Conservation (phyloP, 225 moss, liverwort and hornwort genomes). For the Anthoceros angustus region DNA sequence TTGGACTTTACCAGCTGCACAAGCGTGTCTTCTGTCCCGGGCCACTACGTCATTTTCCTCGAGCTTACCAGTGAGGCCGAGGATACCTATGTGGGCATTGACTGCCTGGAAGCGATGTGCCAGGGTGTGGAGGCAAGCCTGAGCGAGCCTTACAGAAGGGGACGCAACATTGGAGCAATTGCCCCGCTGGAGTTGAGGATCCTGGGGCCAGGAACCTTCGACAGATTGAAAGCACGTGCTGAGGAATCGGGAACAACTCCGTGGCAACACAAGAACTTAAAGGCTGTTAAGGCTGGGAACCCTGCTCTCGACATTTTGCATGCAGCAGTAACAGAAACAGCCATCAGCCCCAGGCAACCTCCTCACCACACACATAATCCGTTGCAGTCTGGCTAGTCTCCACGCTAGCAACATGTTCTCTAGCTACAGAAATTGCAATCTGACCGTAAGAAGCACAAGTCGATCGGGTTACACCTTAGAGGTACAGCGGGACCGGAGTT, state of each 20-base stretch:
- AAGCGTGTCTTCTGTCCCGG: conserved; percentile 33
- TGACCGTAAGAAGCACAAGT: too few species aligned
- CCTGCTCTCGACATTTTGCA: neutral
- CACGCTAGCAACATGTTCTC: too few species aligned
- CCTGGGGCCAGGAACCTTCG: neutral
- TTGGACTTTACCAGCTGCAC: conserved; percentile 47
- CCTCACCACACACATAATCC: neutral
- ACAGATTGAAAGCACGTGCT: neutral
- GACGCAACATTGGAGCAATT: neutral
- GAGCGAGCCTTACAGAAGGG: neutral
- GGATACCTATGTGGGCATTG: neutral
- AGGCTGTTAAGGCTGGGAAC: neutral
- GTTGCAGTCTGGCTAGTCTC: neutral
- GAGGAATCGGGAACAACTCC: neutral
- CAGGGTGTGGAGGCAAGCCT: neutral
- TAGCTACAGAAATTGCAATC: too few species aligned
- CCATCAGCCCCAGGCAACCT: neutral
- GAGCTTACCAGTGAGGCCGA: conserved; percentile 22
- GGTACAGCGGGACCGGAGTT: too few species aligned
- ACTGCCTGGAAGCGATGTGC: neutral
- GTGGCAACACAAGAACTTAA: neutral
- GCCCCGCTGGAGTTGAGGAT: neutral
- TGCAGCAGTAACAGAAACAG: neutral
- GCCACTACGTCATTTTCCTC: conserved; percentile 54
- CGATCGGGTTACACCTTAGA: too few species aligned